Conservation (phyloP, 1,284 basidiomycete genomes). For the Volvariella volvacea region DNA sequence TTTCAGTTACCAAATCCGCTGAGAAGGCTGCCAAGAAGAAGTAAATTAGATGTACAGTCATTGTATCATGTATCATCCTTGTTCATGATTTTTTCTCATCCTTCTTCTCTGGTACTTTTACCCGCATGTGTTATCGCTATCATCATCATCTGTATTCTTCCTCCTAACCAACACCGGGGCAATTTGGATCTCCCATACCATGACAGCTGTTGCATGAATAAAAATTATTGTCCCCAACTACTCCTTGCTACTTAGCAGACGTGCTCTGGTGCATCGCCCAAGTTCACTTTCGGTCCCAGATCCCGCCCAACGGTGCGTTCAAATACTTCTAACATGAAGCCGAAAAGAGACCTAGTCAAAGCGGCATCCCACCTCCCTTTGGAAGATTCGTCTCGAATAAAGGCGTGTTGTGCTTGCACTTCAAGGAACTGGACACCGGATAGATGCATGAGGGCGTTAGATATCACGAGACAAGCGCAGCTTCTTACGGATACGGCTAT, state of each 20-base stretch:
- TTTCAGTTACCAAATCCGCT: slow-evolving; percentile 85
- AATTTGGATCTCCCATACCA: slow-evolving; percentile 15
- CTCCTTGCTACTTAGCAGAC: slow-evolving; percentile 41
- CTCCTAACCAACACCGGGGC: slow-evolving; percentile 39
- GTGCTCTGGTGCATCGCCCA: slow-evolving; percentile 54
- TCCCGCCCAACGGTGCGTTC: slow-evolving; percentile 81
- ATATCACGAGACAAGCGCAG: not conserved
- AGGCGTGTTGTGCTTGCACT: slow-evolving; percentile 91
- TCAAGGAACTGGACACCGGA: slow-evolving; percentile 68
- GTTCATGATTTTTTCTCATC: slow-evolving; percentile 31
- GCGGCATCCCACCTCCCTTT: slow-evolving; percentile 95
- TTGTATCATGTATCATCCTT: slow-evolving; percentile 39
- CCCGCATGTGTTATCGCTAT: slow-evolving; percentile 32
- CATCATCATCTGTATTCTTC: slow-evolving; percentile 44
- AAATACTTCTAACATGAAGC: slow-evolving; percentile 91
- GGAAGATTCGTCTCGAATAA: slow-evolving; percentile 84
- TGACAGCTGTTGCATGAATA: slow-evolving; percentile 3
- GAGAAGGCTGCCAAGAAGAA: slow-evolving; percentile 97
- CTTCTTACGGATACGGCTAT: slow-evolving; percentile 61
- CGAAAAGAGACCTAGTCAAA: slow-evolving; percentile 73
- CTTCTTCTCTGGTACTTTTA: slow-evolving; percentile 45
- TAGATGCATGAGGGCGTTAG: slow-evolving; percentile 3
- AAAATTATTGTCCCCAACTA: slow-evolving; percentile 2
- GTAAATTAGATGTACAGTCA: slow-evolving; percentile 77
- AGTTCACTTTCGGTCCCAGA: slow-evolving; percentile 56